Evolutionary conservation across 2,329 filamentous ascomycete species (phyloP).

Genomic region (Intubia oerlemansii): DNA sequence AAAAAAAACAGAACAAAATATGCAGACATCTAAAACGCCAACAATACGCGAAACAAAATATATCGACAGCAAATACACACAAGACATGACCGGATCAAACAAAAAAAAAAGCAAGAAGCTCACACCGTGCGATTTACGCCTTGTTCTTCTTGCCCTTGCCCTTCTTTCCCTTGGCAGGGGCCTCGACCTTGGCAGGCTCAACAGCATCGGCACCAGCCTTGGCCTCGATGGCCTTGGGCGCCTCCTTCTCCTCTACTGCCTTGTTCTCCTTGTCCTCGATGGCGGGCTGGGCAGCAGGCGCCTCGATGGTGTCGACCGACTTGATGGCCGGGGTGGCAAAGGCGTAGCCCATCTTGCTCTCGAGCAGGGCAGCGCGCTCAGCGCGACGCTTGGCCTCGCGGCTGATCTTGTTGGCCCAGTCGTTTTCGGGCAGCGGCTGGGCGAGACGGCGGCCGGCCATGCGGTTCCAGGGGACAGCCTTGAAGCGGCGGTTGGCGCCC

Average conservation of each 20-base stretch:
- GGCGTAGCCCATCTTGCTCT: constrained; percentile 57
- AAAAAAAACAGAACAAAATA: no score
- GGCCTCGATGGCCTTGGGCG: background rate
- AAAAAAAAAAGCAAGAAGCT: no score
- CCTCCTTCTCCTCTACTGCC: background rate
- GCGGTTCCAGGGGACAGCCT: constrained; percentile 65
- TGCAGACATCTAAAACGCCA: no score
- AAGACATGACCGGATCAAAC: no score
- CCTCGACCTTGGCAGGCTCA: constrained; percentile 1
- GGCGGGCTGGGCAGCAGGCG: constrained; percentile 13
- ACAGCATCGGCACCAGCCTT: no score
- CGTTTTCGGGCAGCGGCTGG: constrained; percentile 47
- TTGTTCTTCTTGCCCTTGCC: constrained; percentile 14
- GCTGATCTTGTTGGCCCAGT: constrained; percentile 58
- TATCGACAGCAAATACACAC: no score
- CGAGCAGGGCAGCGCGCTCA: constrained; percentile 51
- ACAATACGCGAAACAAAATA: no score
- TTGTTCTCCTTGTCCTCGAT: constrained; percentile 10
- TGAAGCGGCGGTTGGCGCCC: constrained; percentile 77
- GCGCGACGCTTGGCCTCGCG: constrained; percentile 51
- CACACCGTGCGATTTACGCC: no score
- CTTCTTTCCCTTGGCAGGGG: constrained; percentile 10
- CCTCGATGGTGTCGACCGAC: constrained; percentile 20
- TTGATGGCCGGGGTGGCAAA: constrained; percentile 57
- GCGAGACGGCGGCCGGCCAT: constrained; percentile 59